Conservation (phyloP, 495 filamentous ascomycete genomes). For the Neurospora sp. region DNA sequence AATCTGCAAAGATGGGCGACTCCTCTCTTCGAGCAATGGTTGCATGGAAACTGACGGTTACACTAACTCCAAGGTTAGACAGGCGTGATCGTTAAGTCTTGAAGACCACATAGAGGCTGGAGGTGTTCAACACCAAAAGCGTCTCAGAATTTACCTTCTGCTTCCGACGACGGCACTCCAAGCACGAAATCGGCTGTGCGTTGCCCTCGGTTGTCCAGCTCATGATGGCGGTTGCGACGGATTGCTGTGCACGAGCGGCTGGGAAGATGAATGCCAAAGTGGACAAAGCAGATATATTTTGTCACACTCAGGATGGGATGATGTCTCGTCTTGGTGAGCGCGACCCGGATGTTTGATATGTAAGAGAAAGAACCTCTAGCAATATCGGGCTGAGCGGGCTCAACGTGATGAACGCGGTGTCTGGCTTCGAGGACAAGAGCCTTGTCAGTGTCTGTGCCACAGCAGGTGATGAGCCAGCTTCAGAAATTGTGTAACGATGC, state of each 20-base stretch:
- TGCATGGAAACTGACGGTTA: slow-evolving; percentile 34
- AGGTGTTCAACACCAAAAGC: background rate
- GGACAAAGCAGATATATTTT: background rate
- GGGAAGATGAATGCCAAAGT: background rate
- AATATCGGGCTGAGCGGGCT: background rate
- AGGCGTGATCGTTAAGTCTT: background rate
- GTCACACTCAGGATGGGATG: background rate
- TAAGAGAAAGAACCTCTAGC: background rate
- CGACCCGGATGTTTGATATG: background rate
- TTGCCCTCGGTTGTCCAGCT: background rate
- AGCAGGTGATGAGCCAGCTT: background rate
- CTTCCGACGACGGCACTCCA: slow-evolving; percentile 33
- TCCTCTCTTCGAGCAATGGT: slow-evolving; percentile 30
- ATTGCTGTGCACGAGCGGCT: background rate
- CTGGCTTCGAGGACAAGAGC: background rate
- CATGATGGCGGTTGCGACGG: background rate
- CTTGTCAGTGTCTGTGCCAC: background rate
- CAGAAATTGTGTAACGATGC: background rate
- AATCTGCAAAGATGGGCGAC: slow-evolving; percentile 31
- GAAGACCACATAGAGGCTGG: background rate
- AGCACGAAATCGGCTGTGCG: slow-evolving; percentile 16
- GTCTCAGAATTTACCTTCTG: slow-evolving; percentile 25
- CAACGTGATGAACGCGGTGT: background rate
- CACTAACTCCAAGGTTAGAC: slow-evolving; percentile 22
- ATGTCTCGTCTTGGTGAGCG: slow-evolving; percentile 1